These are phyloP conservation scores for Podaxis sp. DNA, from an alignment of 768 basidiomycete genomes.

Conservation along the genomic window DNA sequence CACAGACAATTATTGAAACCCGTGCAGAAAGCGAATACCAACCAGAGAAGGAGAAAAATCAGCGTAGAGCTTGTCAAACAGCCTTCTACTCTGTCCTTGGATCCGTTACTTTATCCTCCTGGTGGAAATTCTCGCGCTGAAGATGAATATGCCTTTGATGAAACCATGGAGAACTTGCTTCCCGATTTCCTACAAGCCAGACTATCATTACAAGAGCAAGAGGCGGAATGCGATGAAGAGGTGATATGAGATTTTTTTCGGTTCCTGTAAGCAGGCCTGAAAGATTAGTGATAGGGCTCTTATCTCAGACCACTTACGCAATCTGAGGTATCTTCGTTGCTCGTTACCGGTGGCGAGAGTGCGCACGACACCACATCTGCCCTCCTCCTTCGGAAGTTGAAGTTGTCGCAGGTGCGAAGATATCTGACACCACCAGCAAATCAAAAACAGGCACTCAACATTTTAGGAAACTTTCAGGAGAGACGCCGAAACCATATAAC, in stretches of 20 bases:
- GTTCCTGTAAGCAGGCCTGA: background rate
- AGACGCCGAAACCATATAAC: slow-evolving; percentile 20
- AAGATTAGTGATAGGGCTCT: slow-evolving; percentile 24
- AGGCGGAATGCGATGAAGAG: slow-evolving; percentile 21
- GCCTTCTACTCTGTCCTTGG: slow-evolving; percentile 5
- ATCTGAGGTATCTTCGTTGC: slow-evolving; percentile 33
- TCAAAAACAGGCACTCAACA: background rate
- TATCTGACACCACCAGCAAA: background rate
- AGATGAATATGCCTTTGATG: slow-evolving; percentile 23
- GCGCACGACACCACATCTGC: slow-evolving; percentile 17
- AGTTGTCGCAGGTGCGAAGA: slow-evolving; percentile 22
- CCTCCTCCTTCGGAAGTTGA: slow-evolving; percentile 40
- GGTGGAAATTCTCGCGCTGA: slow-evolving; percentile 14
- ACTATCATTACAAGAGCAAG: slow-evolving; percentile 15
- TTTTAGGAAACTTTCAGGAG: slow-evolving; percentile 21
- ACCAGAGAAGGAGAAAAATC: background rate
- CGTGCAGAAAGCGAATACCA: background rate
- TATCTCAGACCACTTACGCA: slow-evolving; percentile 36
- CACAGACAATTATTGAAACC: background rate
- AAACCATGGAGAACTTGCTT: slow-evolving; percentile 25
- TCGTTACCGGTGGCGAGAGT: slow-evolving; percentile 19
- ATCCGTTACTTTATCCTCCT: slow-evolving; percentile 18
- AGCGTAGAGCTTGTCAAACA: background rate
- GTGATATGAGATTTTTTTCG: slow-evolving; percentile 12
- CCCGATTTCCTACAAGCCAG: slow-evolving; percentile 24